phyloP scores from a whole-genome alignment of 257 asterid genomes.

The Ocimum tenuiflorum region DNA sequence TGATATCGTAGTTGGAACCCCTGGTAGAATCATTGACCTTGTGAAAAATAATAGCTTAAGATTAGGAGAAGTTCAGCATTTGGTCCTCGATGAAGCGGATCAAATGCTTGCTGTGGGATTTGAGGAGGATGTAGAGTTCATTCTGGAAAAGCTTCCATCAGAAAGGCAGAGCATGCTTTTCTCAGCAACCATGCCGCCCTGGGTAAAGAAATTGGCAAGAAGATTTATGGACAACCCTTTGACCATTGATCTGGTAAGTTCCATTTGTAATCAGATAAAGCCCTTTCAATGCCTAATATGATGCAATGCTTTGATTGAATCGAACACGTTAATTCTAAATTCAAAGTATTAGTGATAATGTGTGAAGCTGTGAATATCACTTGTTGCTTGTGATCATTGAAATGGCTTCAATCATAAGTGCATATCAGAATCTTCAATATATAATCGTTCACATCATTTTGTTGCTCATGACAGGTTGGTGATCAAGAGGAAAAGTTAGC shows the following conservation, averaged over 20 bases:
- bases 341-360: not conserved
- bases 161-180: slow-evolving; percentile 97
- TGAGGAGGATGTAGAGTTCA: slow-evolving; percentile 88
- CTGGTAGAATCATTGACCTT: slow-evolving; percentile 93
- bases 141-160: slow-evolving; percentile 63
- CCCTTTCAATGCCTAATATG: not conserved
- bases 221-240: slow-evolving; percentile 67
- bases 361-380: not conserved
- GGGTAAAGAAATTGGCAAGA: slow-evolving; percentile 88
- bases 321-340: not conserved
- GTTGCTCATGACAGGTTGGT: slow-evolving; percentile 53
- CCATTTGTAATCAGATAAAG: not conserved
- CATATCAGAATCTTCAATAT: not conserved
- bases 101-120: slow-evolving; percentile 99
- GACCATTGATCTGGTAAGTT: slow-evolving; percentile 75
- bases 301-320: not conserved
- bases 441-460: not conserved
- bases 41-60: slow-evolving; percentile 54
- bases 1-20: slow-evolving; percentile 93
- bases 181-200: slow-evolving; percentile 97
- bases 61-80: slow-evolving; percentile 73
- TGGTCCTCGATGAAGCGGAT: slow-evolving; percentile 98
- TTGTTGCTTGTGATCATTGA: not conserved
- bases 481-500: slow-evolving; percentile 74
- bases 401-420: not conserved